These are phyloP conservation scores for Agastache rugosa DNA, from an alignment of 257 asterid species.

Conservation along the genomic window DNA sequence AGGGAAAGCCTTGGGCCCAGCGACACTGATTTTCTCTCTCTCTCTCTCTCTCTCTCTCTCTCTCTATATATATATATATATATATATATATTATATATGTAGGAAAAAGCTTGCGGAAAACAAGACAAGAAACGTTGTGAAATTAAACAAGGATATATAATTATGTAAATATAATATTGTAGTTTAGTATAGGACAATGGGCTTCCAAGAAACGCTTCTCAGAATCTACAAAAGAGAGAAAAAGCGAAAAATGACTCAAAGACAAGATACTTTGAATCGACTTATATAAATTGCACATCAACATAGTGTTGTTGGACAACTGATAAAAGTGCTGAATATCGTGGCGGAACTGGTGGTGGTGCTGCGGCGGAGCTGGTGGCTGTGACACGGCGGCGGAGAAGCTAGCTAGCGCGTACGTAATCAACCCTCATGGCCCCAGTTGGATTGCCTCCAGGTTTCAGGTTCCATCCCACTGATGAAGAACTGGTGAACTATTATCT, in stretches of 20 bases:
- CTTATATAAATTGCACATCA: constrained; percentile 46
- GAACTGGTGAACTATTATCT: constrained; percentile 93
- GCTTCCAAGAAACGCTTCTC: constrained; percentile 89
- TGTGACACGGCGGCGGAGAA: constrained; percentile 6
- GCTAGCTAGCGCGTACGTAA: not conserved
- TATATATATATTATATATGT: not conserved
- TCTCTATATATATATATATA: not conserved
- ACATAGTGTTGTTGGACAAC: not conserved
- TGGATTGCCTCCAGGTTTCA: constrained; percentile 94
- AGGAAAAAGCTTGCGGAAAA: constrained; percentile 32
- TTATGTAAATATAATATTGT: not conserved
- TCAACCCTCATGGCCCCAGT: constrained; percentile 74
- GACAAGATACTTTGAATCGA: constrained; percentile 91
- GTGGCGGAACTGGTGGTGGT: not conserved
- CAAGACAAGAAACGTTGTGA: constrained; percentile 30
- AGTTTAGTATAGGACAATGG: constrained; percentile 43
- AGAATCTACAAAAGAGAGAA: constrained; percentile 92
- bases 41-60: too few species aligned
- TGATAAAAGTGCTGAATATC: constrained; percentile 1
- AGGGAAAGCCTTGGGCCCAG: constrained; percentile 46
- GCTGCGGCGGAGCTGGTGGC: constrained; percentile 30
- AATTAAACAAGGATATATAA: not conserved
- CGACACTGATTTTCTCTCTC: not conserved
- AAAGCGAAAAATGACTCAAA: constrained; percentile 73
- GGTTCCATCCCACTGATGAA: constrained; percentile 97